Conservation (phyloP, 148 eudicot species). For the Cornus suecica region DNA sequence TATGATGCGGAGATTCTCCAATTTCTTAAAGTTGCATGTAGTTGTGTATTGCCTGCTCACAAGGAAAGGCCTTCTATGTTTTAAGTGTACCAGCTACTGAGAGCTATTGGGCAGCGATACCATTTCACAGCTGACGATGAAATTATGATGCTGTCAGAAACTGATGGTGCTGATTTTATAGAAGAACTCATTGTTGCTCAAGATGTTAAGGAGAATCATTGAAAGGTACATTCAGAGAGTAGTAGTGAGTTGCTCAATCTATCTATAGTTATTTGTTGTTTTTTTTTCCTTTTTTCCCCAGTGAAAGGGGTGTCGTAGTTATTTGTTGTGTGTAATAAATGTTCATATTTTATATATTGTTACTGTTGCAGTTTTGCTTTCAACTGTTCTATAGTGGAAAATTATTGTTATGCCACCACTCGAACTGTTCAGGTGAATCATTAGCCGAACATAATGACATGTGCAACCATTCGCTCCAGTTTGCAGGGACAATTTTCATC, state of each 20-base stretch:
- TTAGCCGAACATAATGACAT: too few relatives aligned
- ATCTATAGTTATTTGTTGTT: conserved; percentile 9
- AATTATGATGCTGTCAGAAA: conserved; percentile 32
- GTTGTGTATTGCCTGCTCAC: conserved; percentile 41
- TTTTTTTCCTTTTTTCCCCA: too few relatives aligned
- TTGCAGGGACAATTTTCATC: background rate
- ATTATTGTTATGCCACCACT: background rate
- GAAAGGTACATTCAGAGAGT: background rate
- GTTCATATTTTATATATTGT: background rate
- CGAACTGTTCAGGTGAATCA: background rate
- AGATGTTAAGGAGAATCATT: conserved; percentile 17
- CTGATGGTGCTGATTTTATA: conserved; percentile 26
- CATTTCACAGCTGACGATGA: conserved; percentile 49
- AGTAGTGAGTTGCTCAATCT: too few relatives aligned
- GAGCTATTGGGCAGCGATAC: conserved; percentile 63
- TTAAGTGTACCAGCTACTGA: conserved; percentile 62
- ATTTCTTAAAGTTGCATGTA: conserved; percentile 55
- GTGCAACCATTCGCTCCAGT: background rate
- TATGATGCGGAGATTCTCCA: conserved; percentile 49
- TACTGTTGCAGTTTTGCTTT: background rate
- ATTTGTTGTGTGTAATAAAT: background rate
- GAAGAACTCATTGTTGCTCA: conserved; percentile 60
- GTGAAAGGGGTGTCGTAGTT: background rate
- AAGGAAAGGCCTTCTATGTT: conserved; percentile 78
- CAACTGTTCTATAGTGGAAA: background rate